Conservation (phyloP, 1,284 basidiomycete genomes). For the Melanopsichium pennsylvanicum region DNA sequence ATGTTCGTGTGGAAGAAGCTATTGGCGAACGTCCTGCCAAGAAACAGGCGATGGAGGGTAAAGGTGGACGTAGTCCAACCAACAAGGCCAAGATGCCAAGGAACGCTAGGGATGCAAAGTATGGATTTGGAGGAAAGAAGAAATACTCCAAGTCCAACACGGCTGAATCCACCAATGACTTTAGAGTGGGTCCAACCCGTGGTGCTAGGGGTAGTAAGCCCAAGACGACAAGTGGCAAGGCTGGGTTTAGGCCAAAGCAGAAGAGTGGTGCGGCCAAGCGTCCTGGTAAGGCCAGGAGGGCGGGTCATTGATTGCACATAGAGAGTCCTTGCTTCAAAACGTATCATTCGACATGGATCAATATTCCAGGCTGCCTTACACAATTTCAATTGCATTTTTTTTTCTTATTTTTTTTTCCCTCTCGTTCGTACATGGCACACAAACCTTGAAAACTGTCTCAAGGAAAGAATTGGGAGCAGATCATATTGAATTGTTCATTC, state of each 20-base stretch:
- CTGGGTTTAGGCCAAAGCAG: constrained; percentile 37
- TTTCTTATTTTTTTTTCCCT: too few relatives aligned
- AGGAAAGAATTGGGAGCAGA: too few relatives aligned
- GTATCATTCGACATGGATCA: too few relatives aligned
- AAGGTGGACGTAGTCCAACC: constrained; percentile 9
- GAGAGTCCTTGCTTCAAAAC: too few relatives aligned
- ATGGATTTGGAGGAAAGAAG: constrained; percentile 63
- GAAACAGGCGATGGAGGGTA: constrained; percentile 2
- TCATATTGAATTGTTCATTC: too few relatives aligned
- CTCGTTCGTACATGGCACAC: too few relatives aligned
- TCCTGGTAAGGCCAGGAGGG: constrained; percentile 38
- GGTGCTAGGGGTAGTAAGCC: constrained; percentile 34
- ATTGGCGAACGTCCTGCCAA: constrained; percentile 50
- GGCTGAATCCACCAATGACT: constrained; percentile 59
- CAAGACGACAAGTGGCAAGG: constrained; percentile 23
- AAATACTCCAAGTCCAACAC: constrained; percentile 60
- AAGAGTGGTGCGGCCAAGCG: constrained; percentile 38
- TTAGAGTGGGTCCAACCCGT: constrained; percentile 33
- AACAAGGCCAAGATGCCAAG: constrained; percentile 58
- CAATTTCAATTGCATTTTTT: too few relatives aligned
- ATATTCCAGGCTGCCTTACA: too few relatives aligned
- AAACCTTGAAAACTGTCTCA: too few relatives aligned
- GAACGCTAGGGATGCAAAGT: constrained; percentile 55
- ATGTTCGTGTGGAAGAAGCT: constrained; percentile 74
- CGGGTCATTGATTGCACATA: constrained; percentile 9